Conservation (phyloP, 148 eudicot species). For the Fagopyrum tataricum region DNA sequence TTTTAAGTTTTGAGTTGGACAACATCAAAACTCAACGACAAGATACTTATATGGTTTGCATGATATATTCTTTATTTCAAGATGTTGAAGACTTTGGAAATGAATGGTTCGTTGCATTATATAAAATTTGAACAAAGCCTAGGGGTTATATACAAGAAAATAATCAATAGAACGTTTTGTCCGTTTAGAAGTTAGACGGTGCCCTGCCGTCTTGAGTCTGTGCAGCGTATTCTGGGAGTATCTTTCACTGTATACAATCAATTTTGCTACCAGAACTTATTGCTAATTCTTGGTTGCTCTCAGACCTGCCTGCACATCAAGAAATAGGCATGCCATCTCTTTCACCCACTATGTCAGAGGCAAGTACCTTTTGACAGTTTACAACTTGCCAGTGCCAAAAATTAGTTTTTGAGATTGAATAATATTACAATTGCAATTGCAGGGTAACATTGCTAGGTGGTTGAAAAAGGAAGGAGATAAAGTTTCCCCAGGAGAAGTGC, state of each 20-base stretch:
- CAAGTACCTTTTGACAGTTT: conserved; percentile 16
- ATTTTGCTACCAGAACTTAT: not conserved
- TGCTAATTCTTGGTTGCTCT: not conserved
- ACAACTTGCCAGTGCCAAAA: conserved; percentile 10
- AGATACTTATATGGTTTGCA: too few species aligned
- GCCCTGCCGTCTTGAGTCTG: too few species aligned
- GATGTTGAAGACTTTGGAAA: too few species aligned
- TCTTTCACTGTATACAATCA: not conserved
- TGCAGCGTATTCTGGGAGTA: too few species aligned
- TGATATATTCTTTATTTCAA: too few species aligned
- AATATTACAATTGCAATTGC: conserved; percentile 21
- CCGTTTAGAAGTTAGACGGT: too few species aligned
- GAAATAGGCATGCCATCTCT: conserved; percentile 98
- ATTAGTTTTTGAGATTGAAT: conserved; percentile 8
- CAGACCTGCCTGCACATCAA: conserved; percentile 86
- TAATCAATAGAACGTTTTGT: too few species aligned
- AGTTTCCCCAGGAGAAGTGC: conserved; percentile 89
- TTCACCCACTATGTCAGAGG: conserved; percentile 98
- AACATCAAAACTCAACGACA: too few species aligned
- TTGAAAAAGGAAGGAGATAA: conserved; percentile 94
- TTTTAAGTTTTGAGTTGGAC: too few species aligned
- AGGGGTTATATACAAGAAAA: too few species aligned
- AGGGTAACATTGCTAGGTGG: conserved; percentile 98
- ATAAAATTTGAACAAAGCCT: too few species aligned
- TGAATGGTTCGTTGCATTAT: too few species aligned